These are phyloP conservation scores for Aschersonia sp. DNA, from an alignment of 2,329 filamentous ascomycete genomes.

Conservation along the genomic window DNA sequence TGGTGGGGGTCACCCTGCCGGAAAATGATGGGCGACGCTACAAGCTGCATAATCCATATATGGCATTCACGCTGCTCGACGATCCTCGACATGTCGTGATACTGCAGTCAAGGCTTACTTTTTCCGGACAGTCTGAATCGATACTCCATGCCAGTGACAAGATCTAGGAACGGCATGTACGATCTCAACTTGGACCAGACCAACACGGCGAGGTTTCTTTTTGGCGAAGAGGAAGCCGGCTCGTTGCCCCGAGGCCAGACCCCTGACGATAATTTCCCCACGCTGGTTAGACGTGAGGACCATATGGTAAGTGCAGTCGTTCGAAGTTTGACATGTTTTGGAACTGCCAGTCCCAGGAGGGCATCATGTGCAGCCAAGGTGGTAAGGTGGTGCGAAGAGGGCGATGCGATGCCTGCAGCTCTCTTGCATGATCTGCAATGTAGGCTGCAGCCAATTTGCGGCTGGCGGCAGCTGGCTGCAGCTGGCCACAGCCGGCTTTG, in stretches of 20 bases:
- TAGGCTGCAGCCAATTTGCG: neutral
- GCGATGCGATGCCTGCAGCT: neutral
- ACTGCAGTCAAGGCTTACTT: no score
- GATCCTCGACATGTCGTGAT: no score
- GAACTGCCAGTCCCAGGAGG: neutral
- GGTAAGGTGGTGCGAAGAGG: neutral
- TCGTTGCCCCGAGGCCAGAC: conserved; percentile 32
- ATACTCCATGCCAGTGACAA: conserved; percentile 84
- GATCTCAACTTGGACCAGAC: conserved; percentile 64
- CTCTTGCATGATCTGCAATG: conserved; percentile 2
- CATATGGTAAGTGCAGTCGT: conserved; percentile 33
- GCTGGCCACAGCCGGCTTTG: neutral
- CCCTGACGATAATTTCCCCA: conserved; percentile 76
- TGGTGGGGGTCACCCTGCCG: no score
- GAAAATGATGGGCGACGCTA: no score
- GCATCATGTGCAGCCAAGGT: neutral
- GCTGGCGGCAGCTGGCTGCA: conserved; percentile 1
- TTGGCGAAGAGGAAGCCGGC: conserved; percentile 62
- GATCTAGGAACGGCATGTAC: conserved; percentile 51
- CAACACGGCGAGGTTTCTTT: conserved; percentile 74
- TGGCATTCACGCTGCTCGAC: no score
- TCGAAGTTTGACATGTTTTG: neutral
- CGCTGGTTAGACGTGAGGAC: conserved; percentile 53
- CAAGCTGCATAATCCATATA: no score
- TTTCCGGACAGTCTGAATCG: conserved; percentile 53